Evolutionary conservation across 306 rosid genomes (phyloP).

Genomic region (Biancaea sappan): DNA sequence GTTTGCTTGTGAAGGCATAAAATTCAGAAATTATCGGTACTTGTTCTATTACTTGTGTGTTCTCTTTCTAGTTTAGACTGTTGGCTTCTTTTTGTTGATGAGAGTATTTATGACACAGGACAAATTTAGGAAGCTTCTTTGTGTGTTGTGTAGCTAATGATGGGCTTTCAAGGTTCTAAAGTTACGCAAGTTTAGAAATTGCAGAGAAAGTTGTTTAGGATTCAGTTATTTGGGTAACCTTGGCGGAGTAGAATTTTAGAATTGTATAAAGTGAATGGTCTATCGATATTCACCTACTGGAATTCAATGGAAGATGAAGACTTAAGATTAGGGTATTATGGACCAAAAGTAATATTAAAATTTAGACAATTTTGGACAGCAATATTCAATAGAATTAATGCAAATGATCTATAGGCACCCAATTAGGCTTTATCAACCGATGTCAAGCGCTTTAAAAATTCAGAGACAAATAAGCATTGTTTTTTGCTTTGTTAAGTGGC

Average conservation of each 20-base stretch:
- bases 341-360: neutral
- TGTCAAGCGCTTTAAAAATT: too few species aligned
- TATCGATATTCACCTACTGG: neutral
- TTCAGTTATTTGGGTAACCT: too few species aligned
- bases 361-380: too few species aligned
- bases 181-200: too few species aligned
- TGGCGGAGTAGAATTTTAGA: too few species aligned
- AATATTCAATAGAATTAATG: too few species aligned
- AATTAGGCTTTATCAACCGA: too few species aligned
- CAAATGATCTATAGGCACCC: too few species aligned
- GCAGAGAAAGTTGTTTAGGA: too few species aligned
- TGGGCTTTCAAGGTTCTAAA: slow-evolving; percentile 2
- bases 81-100: slow-evolving; percentile 1
- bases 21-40: slow-evolving; percentile 3
- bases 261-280: slow-evolving; percentile 17
- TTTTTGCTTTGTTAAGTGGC: too few species aligned
- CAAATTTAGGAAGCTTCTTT: neutral
- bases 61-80: neutral
- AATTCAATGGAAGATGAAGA: slow-evolving; percentile 4
- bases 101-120: neutral
- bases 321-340: neutral
- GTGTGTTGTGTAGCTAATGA: slow-evolving; percentile 2
- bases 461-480: too few species aligned
- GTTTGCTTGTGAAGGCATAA: too few species aligned
- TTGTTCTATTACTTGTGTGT: slow-evolving; percentile 1